These are phyloP conservation scores for Coprinopsis marcescibilis DNA, from an alignment of 768 basidiomycete genomes.

Conservation along the genomic window DNA sequence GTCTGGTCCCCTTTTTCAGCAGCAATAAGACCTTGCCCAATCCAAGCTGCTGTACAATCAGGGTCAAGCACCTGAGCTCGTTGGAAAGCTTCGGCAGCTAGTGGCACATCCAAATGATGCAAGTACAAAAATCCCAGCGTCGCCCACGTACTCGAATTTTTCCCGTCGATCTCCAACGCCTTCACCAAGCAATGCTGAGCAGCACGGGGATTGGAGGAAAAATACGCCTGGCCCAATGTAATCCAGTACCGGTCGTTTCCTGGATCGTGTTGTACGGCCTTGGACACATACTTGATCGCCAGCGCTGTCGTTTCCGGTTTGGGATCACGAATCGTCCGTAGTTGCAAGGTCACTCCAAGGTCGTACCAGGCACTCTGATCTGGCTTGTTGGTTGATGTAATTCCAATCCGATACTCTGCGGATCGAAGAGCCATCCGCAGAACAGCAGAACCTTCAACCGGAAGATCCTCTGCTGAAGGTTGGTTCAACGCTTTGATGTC, in stretches of 20 bases:
- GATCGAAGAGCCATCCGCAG: constrained; percentile 4
- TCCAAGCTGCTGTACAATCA: constrained; percentile 84
- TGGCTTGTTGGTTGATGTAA: not conserved
- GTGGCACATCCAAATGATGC: constrained; percentile 66
- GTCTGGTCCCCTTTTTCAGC: constrained; percentile 46
- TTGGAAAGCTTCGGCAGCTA: constrained; percentile 82
- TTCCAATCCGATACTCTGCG: constrained; percentile 6
- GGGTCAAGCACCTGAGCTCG: constrained; percentile 90
- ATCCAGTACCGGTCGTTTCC: constrained; percentile 75
- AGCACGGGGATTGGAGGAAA: constrained; percentile 57
- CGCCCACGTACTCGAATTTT: constrained; percentile 80
- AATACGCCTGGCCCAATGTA: constrained; percentile 70
- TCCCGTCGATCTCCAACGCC: constrained; percentile 79
- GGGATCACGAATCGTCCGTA: constrained; percentile 33
- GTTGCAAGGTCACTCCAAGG: constrained; percentile 74
- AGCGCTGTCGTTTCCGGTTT: not conserved
- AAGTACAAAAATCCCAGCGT: constrained; percentile 87
- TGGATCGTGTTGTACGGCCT: constrained; percentile 70
- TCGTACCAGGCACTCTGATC: constrained; percentile 62
- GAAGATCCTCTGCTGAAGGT: not conserved
- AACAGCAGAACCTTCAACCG: not conserved
- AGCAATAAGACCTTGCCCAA: constrained; percentile 80
- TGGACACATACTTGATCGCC: constrained; percentile 45
- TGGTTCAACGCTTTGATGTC: not conserved
- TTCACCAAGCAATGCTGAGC: constrained; percentile 92